Evolutionary conservation across 2,329 filamentous ascomycete species (phyloP).

Genomic region (Clarireedia homoeocarpa): DNA sequence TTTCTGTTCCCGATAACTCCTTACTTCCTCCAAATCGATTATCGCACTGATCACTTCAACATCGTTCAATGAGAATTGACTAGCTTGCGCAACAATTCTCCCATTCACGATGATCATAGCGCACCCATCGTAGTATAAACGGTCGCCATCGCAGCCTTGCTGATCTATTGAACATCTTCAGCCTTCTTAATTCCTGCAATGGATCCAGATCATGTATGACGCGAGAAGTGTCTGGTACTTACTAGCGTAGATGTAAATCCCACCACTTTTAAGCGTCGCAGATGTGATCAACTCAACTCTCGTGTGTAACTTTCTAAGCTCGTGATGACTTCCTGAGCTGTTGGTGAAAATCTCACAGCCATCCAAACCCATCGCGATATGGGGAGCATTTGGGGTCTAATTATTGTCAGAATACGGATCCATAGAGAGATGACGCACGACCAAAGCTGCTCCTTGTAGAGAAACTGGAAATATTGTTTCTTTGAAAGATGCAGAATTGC

Average conservation of each 20-base stretch:
- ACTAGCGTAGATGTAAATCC: slow-evolving; percentile 52
- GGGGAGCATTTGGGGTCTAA: slow-evolving; percentile 33
- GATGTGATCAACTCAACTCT: slow-evolving; percentile 58
- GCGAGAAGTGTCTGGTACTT: too few species aligned
- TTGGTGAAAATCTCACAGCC: slow-evolving; percentile 70
- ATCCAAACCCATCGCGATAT: slow-evolving; percentile 53
- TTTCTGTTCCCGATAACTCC: slow-evolving; percentile 42
- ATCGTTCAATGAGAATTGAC: slow-evolving; percentile 36
- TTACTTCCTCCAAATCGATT: slow-evolving; percentile 64
- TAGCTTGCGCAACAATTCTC: slow-evolving; percentile 51
- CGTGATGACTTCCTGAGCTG: slow-evolving; percentile 59
- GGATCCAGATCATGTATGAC: too few species aligned
- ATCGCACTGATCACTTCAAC: slow-evolving; percentile 61
- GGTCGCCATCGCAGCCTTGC: slow-evolving; percentile 50
- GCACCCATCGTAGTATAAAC: slow-evolving; percentile 48
- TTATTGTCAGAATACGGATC: too few species aligned
- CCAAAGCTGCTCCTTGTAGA: too few species aligned
- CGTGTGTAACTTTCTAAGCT: slow-evolving; percentile 57
- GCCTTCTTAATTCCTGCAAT: too few species aligned
- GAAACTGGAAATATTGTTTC: too few species aligned
- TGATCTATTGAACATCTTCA: slow-evolving; percentile 33
- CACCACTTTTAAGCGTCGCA: slow-evolving; percentile 54
- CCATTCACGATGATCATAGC: slow-evolving; percentile 56
- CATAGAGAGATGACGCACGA: too few species aligned
- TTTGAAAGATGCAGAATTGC: too few species aligned